phyloP scores from a whole-genome alignment of 1,284 basidiomycete species.

The Irpex sp. region DNA sequence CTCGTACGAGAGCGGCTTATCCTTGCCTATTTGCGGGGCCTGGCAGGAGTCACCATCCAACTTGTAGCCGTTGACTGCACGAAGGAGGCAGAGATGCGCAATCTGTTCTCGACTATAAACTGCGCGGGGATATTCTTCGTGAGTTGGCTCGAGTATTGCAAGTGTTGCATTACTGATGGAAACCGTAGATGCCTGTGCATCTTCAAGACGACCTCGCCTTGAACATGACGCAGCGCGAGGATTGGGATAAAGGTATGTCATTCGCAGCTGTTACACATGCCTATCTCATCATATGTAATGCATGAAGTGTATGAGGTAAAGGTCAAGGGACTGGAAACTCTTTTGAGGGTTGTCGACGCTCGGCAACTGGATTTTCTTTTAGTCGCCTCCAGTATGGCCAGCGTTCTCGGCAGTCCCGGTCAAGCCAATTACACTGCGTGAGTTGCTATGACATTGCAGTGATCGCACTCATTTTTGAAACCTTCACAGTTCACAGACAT shows the following conservation, averaged over 20 bases:
- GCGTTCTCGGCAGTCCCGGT: conserved; percentile 10
- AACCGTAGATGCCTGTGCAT: conserved; percentile 11
- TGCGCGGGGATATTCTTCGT: conserved; percentile 15
- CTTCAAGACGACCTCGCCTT: conserved; percentile 16
- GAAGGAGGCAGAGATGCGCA: conserved; percentile 10
- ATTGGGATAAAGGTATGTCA: conserved; percentile 16
- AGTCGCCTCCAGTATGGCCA: conserved; percentile 8
- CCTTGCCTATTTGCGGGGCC: conserved; percentile 4
- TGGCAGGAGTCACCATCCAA: conserved; percentile 12
- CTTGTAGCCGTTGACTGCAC: conserved; percentile 13
- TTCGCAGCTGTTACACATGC: not conserved
- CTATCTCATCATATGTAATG: not conserved
- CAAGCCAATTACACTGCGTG: not conserved
- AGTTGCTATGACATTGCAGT: not conserved
- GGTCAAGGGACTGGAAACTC: conserved; percentile 11
- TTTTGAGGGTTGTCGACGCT: conserved; percentile 11
- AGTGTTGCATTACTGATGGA: not conserved
- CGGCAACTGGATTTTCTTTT: conserved; percentile 13
- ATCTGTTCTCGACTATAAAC: conserved; percentile 3
- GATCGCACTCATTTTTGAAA: conserved; percentile 5
- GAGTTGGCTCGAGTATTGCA: not conserved
- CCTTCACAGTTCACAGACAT: conserved; percentile 1
- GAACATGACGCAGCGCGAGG: conserved; percentile 12
- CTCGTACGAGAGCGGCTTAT: conserved; percentile 14
- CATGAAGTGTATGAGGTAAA: conserved; percentile 14